phyloP scores from a whole-genome alignment of 768 basidiomycete species.

The Cystofilobasidium ferigula region DNA sequence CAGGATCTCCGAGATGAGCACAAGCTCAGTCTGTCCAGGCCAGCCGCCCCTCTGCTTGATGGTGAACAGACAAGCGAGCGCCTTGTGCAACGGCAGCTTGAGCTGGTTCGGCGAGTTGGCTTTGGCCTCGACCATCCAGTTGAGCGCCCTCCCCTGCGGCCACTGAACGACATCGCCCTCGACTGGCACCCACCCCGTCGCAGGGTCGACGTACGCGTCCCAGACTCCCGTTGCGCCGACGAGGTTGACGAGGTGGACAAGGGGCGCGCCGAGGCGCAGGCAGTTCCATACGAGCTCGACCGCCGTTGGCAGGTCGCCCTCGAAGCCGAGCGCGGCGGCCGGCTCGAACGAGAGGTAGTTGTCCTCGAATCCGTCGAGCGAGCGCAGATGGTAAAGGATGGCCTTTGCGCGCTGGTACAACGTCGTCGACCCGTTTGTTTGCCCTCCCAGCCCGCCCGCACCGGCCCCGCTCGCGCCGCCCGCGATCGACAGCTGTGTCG shows the following conservation, averaged over 20 bases:
- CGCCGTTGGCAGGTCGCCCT: slow-evolving; percentile 50
- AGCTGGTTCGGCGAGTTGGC: slow-evolving; percentile 27
- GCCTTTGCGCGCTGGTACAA: slow-evolving; percentile 85
- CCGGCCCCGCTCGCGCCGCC: not conserved
- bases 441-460: not conserved
- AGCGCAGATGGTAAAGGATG: slow-evolving; percentile 62
- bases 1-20: slow-evolving; percentile 82
- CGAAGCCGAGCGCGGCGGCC: slow-evolving; percentile 30
- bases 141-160: slow-evolving; percentile 19
- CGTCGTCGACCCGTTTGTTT: slow-evolving; percentile 44
- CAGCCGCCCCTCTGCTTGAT: slow-evolving; percentile 52
- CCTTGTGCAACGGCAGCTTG: slow-evolving; percentile 54
- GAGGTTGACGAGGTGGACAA: slow-evolving; percentile 92
- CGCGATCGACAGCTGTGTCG: slow-evolving; percentile 5
- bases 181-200: not conserved
- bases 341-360: slow-evolving; percentile 32
- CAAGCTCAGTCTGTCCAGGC: slow-evolving; percentile 56
- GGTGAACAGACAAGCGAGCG: slow-evolving; percentile 75
- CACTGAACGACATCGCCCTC: slow-evolving; percentile 21
- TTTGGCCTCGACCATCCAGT: slow-evolving; percentile 26
- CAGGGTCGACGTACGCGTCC: slow-evolving; percentile 27
- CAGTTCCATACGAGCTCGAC: slow-evolving; percentile 91
- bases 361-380: slow-evolving; percentile 56
- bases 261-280: slow-evolving; percentile 81
- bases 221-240: slow-evolving; percentile 28